phyloP scores from a whole-genome alignment of 768 basidiomycete genomes.

The Mrakia blollopis region DNA sequence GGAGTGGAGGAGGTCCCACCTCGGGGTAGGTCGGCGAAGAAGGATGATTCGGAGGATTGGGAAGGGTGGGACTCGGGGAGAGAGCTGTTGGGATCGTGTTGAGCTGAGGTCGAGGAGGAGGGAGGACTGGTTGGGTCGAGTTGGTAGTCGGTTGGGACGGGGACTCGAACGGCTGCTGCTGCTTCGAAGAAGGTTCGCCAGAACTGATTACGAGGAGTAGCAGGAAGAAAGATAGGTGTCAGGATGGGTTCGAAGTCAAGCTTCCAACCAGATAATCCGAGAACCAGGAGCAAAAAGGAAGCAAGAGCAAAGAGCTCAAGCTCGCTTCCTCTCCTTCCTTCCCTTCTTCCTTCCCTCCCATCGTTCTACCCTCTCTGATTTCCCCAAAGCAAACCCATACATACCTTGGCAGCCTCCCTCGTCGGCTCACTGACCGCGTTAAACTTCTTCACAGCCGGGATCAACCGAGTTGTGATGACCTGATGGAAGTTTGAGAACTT shows the following conservation, averaged over 20 bases:
- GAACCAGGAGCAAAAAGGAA: neutral
- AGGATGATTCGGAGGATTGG: conserved; percentile 16
- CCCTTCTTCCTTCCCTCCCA: too few species aligned
- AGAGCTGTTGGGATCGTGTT: conserved; percentile 9
- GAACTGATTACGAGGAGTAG: conserved; percentile 58
- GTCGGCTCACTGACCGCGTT: conserved; percentile 81
- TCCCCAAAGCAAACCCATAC: conserved; percentile 37
- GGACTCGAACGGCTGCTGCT: conserved; percentile 80
- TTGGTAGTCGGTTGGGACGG: conserved; percentile 59
- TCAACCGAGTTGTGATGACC: conserved; percentile 66
- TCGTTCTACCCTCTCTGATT: neutral
- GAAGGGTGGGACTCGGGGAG: neutral
- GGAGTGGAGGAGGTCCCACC: conserved; percentile 2
- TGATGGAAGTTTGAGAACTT: conserved; percentile 88
- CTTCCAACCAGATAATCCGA: neutral
- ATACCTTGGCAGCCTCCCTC: conserved; percentile 80
- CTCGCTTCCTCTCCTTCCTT: neutral
- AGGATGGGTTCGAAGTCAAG: neutral
- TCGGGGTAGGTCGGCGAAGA: conserved; percentile 19
- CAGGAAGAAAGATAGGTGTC: neutral
- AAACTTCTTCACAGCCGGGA: conserved; percentile 87
- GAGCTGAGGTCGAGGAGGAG: neutral
- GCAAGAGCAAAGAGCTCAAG: neutral
- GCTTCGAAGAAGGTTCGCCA: conserved; percentile 96
- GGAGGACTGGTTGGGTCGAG: conserved; percentile 5